Percentiles rank a stretch among this genome's conserved stretches.
phyloP scores from a whole-genome alignment of 1,284 basidiomycete species.

The Hemileccinum hortonii region DNA sequence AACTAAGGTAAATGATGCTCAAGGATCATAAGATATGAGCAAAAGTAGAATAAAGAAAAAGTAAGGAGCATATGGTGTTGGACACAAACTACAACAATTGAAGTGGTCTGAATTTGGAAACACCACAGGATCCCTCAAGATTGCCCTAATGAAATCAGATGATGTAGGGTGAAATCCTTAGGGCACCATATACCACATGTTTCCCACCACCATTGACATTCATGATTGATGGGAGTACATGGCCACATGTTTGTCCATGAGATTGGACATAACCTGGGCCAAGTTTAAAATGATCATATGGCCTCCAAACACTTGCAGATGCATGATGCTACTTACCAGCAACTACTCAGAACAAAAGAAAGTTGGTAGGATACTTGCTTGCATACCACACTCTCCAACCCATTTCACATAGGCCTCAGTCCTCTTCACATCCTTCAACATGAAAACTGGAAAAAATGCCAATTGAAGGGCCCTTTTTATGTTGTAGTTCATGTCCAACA shows the following conservation, averaged over 20 bases:
- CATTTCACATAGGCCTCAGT: constrained; percentile 2
- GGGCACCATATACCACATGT: background rate
- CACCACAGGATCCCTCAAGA: constrained; percentile 13
- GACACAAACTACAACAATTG: too few species aligned
- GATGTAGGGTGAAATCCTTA: background rate
- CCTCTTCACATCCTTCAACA: background rate
- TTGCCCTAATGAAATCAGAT: constrained; percentile 7
- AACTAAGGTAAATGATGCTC: too few species aligned
- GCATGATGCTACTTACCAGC: constrained; percentile 3
- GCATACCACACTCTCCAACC: constrained; percentile 9
- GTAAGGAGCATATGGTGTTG: too few species aligned
- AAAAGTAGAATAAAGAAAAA: too few species aligned
- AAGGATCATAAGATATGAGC: too few species aligned
- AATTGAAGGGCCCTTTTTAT: too few species aligned
- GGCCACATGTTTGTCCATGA: constrained; percentile 16
- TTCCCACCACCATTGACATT: too few species aligned
- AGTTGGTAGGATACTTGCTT: too few species aligned
- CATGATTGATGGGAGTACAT: constrained; percentile 15
- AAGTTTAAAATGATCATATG: constrained; percentile 12
- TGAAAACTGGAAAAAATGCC: constrained; percentile 5
- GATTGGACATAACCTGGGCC: constrained; percentile 7
- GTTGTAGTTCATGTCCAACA: too few species aligned
- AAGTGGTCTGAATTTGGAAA: constrained; percentile 13
- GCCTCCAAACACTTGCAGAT: constrained; percentile 1
- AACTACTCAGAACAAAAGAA: background rate